Evolutionary conservation across 345 rosid species (phyloP).

Genomic region (Eutrema yunnanense): DNA sequence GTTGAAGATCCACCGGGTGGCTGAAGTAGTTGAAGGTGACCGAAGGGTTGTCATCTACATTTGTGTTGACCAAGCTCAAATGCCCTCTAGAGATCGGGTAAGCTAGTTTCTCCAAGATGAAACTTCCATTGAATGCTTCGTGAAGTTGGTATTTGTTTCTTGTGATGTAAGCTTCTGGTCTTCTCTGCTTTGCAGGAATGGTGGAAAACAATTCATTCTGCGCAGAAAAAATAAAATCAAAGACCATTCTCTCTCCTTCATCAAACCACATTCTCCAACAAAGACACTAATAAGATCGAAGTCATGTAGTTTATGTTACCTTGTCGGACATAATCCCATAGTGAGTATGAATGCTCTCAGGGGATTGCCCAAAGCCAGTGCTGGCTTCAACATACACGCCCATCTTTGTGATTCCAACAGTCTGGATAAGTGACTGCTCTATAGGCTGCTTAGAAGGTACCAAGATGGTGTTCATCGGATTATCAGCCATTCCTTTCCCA

Average conservation of each 20-base stretch:
- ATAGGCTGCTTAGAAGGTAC: conserved; percentile 56
- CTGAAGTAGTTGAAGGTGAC: conserved; percentile 91
- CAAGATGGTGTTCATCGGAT: conserved; percentile 86
- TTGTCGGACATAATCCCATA: conserved; percentile 81
- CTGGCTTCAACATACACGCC: conserved; percentile 96
- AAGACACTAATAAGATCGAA: neutral
- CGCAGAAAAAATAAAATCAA: neutral
- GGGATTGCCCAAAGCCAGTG: conserved; percentile 80
- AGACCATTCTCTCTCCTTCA: neutral
- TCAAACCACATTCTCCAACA: conserved; percentile 10
- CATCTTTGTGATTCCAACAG: conserved; percentile 83
- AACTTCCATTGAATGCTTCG: conserved; percentile 90
- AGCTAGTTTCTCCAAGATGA: conserved; percentile 84
- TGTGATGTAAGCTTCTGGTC: conserved; percentile 45
- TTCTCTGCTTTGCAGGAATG: conserved; percentile 62
- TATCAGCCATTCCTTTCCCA: conserved; percentile 90
- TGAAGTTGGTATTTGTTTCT: conserved; percentile 55
- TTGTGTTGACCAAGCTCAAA: conserved; percentile 56
- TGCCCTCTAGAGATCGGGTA: conserved; percentile 65
- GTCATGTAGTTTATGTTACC: conserved; percentile 35
- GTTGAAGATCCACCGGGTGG: conserved; percentile 58
- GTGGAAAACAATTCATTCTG: conserved; percentile 50
- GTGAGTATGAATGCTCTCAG: conserved; percentile 66
- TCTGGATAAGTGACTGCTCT: conserved; percentile 73
- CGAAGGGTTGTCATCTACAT: conserved; percentile 73